Base-by-base conservation (phyloP, 2,329 filamentous ascomycete species). In the Botrytis aclada region DNA sequence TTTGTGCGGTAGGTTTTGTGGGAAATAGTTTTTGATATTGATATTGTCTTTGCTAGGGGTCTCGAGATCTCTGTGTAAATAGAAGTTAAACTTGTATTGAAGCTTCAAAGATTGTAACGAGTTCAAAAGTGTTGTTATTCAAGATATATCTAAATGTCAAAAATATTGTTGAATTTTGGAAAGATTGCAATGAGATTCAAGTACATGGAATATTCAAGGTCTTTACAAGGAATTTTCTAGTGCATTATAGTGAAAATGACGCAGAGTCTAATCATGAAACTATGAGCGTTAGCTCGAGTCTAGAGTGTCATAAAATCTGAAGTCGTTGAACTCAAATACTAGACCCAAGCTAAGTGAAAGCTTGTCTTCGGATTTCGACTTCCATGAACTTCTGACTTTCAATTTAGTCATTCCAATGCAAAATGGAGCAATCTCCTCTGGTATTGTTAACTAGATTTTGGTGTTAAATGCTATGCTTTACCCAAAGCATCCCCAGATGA, bases 371-470 rank as follows among this genome's bases (percentile, higher is more conserved):
- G 10, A 32, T 32, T 32, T 56, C 0, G 47, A n/a, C n/a, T 5
- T 51, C 25, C 25, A 51, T 14, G 25, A 12, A 12, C 25, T n/a
- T 25, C 22, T 51, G 25, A 51, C 25, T 51, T 12, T 25, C 22
- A 51, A 51, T 51, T n/a, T n/a, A n/a, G 1, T 2, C 25, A n/a
- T n/a, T 14, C 25, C 22, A 25, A 1, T 51, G 12, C 25, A 9
- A 2, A 51, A 51, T n/a, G 1, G 1, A 14, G 47, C 25, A 14
- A n/a, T 51, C 1, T 4, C 22, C 22, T 25, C 47, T 51, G 25
- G 47, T 12, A 12, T 5, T n/a, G 4, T 1, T 51, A 5, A n/a
- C 25, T 1, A 10, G 0, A 5, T 14, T 51, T 14, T 5, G 1
- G 1, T 14, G 1, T 6, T 51, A n/a, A 14, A 6, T 6, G 10